A percentile compares a stretch with the other conserved stretches of the same genome.
Evolutionary conservation across 495 filamentous ascomycete species (phyloP).

Genomic region (Acidiella bohemica): DNA sequence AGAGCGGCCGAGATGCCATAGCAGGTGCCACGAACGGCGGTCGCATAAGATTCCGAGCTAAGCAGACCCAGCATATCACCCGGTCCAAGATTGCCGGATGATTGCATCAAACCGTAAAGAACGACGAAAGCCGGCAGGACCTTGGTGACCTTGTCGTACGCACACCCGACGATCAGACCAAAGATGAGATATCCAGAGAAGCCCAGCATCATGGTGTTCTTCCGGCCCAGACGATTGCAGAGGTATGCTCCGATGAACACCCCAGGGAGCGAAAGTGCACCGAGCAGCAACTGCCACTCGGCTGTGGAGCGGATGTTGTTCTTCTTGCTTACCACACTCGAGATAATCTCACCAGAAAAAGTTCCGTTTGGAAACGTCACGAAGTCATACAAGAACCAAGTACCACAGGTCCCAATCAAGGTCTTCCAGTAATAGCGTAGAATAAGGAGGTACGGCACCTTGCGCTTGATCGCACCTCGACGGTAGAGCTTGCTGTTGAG

Average conservation of each 20-base stretch:
- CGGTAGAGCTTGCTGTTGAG: conserved; percentile 39
- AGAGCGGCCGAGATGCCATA: conserved; percentile 41
- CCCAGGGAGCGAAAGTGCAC: conserved; percentile 34
- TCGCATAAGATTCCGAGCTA: conserved; percentile 39
- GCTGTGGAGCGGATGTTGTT: conserved; percentile 29
- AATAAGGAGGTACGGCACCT: conserved; percentile 28
- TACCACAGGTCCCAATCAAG: conserved; percentile 31
- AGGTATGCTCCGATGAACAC: conserved; percentile 38
- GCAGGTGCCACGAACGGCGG: conserved; percentile 38
- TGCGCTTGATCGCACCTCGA: conserved; percentile 31
- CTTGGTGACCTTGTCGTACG: conserved; percentile 36
- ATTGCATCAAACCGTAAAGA: conserved; percentile 41
- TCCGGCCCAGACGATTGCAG: conserved; percentile 36
- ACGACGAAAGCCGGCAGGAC: conserved; percentile 41
- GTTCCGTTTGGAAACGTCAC: conserved; percentile 31
- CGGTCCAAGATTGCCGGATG: conserved; percentile 39
- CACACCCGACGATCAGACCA: conserved; percentile 39
- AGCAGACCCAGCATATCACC: conserved; percentile 40
- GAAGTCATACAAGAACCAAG: conserved; percentile 35
- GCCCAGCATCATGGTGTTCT: conserved; percentile 42
- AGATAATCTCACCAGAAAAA: conserved; percentile 24
- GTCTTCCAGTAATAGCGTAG: conserved; percentile 32
- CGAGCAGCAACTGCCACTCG: conserved; percentile 40
- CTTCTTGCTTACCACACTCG: conserved; percentile 28
- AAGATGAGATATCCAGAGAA: conserved; percentile 40